Evolutionary conservation across 257 asterid species (phyloP), one percentile per base, ranked within the genome.

Genomic region (Penstemon barbatus): DNA sequence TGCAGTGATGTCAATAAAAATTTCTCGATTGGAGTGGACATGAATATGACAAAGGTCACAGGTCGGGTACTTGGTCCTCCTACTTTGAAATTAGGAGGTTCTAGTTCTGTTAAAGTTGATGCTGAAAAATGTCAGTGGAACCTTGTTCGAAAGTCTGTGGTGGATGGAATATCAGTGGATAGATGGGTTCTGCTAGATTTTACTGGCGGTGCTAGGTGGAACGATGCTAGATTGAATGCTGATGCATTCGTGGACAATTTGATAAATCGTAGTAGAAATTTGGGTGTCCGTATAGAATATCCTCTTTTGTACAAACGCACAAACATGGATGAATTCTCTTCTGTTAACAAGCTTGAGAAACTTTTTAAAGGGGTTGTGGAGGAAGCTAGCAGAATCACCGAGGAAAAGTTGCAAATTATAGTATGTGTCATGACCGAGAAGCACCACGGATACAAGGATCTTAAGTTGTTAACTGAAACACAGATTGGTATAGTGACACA

Each of bases 101-200:
- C 62, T 12, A 39, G 63, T 48, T 12, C 55, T 2, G 83, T 88
- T 1, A 77, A 9, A 62, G 90, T 88, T 69, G 85, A 86, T 53
- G 73, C 13, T 0, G 81, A 66, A 7, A 88, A 84, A 71, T 78
- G 94, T 66, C 86, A 88, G 0, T 87, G 92, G 94, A 90, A 80
- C 72, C 88, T 88, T 74, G 68, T 78, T 11, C 75, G 83, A 3
- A 80, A 82, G 55, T 67, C 83, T 2, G 75, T 90, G 3, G 72
- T 78, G 4, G 75, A 81, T 10, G 89, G 82, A 57, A 82, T 65
- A 75, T 50, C 71, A 0, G 62, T 84, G n/a, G 85, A 83, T 3
- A 72, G 87, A 8, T 90, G 97, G 97, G 97, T 85, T 4, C 12
- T 90, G 71, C 58, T 88, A 4, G 87, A 90, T 73, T 86, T 86